Base-by-base conservation (phyloP, 805 yeast species). In the Cyberlindnera mississippiensis region DNA sequence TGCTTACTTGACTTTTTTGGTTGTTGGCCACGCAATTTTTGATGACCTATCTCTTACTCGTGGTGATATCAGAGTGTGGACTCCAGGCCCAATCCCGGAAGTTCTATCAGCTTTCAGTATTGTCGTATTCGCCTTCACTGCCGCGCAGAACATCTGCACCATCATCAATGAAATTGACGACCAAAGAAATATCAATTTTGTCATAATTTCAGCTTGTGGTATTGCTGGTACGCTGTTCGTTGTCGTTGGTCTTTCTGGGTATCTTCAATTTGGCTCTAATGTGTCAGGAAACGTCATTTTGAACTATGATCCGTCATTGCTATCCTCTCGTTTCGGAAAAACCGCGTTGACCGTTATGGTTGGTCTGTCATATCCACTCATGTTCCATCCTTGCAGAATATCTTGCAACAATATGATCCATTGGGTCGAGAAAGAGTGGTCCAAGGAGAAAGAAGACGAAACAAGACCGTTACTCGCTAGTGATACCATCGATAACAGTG, bases 321-420 rank as follows among this genome's bases (percentile, higher is more conserved):
- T 69, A 10, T 64, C 71, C 39, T 69, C 82, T 2, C 62, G 62
- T 33, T 32, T 70, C 14, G 93, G 87, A 6, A 73, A 84, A 49
- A 67, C 76, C 27, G 69, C 84, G 33, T 68, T 85, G 28, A 85
- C 81, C 1, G 59, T 80, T 15, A 83, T 85, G 90, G 85, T 85
- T 13, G 66, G 80, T n/a, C 66, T 85, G 31, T 80, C 89, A 4
- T 85, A 72, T 62, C 95, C 95, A 13, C 69, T 85, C 44, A 79
- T 85, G 71, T 83, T 87, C 54, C 88, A 85, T 60, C 95, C 95
- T 16, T 79, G 88, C 47, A 68, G 95, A 46, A 76, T 85, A 14
- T 80, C 90, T 4, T 63, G 78, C 24, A 82, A 85, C 59, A 87
- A 85, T 56, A 77, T 85, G 38, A 51, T 68, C 19, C 72, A 73